Evolutionary conservation across 495 filamentous ascomycete genomes (phyloP).

Genomic region (Lasiosphaeria ovina): DNA sequence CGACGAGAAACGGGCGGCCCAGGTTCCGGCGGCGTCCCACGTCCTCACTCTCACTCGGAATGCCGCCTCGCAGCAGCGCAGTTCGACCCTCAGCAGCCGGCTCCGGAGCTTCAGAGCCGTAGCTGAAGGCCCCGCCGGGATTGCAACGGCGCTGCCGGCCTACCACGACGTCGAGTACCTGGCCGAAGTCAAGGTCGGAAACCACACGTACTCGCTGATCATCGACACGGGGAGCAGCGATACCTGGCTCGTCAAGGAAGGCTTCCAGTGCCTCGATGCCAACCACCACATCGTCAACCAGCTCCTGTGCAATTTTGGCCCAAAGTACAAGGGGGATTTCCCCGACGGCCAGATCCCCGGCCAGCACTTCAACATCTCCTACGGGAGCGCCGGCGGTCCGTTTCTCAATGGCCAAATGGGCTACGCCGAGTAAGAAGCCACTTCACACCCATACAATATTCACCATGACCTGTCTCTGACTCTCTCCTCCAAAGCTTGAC

Average conservation of each 20-base stretch:
- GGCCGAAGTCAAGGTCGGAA: conserved; percentile 37
- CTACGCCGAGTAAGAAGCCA: conserved; percentile 38
- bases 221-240: conserved; percentile 64
- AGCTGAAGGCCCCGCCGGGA: conserved; percentile 7
- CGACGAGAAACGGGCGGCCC: conserved; percentile 1
- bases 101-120: conserved; percentile 3
- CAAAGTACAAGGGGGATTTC: conserved; percentile 37
- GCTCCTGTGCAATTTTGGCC: conserved; percentile 47
- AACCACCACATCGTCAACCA: conserved; percentile 24
- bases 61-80: conserved; percentile 5
- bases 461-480: neutral
- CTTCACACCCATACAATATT: neutral
- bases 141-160: conserved; percentile 21
- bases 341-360: conserved; percentile 47
- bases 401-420: conserved; percentile 55
- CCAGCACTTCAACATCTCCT: conserved; percentile 55
- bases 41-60: conserved; percentile 10
- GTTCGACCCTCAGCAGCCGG: conserved; percentile 2
- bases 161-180: conserved; percentile 32
- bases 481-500: conserved; percentile 27
- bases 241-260: conserved; percentile 52
- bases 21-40: conserved; percentile 13
- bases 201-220: conserved; percentile 46
- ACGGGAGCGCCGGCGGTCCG: conserved; percentile 52
- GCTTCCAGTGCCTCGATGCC: conserved; percentile 49